phyloP scores from a whole-genome alignment of 805 yeast species.

The Pichia manshurica region DNA sequence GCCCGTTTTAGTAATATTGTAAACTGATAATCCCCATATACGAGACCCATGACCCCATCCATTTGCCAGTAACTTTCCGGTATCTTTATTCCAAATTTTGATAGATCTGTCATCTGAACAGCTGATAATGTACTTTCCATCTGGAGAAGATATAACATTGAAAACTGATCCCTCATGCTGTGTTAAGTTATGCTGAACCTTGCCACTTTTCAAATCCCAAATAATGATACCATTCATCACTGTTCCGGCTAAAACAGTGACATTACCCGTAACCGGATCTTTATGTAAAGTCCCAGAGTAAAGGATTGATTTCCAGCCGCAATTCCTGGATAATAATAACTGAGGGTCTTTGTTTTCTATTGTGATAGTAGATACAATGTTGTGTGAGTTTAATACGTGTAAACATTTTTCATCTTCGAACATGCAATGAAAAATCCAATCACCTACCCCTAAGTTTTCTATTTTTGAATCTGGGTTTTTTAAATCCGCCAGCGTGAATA shows the following conservation, averaged over 20 bases:
- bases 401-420: constrained; percentile 38
- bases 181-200: constrained; percentile 48
- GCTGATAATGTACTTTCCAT: constrained; percentile 54
- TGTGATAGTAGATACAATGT: constrained; percentile 43
- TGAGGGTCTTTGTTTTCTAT: constrained; percentile 15
- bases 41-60: constrained; percentile 98
- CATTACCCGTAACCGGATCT: constrained; percentile 30
- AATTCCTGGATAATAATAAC: constrained; percentile 34
- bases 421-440: constrained; percentile 71
- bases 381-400: constrained; percentile 73
- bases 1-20: constrained; percentile 21
- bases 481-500: constrained; percentile 33
- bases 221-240: constrained; percentile 82
- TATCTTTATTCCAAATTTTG: constrained; percentile 58
- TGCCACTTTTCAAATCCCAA: constrained; percentile 52
- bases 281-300: constrained; percentile 77
- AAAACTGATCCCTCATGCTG: constrained; percentile 93
- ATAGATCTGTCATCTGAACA: constrained; percentile 95
- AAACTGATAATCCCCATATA: constrained; percentile 77
- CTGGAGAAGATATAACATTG: constrained; percentile 57
- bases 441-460: constrained; percentile 53
- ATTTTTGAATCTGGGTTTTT: constrained; percentile 15
- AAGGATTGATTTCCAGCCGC: constrained; percentile 72
- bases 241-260: constrained; percentile 80
- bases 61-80: constrained; percentile 57